Percentiles rank a stretch among this genome's conserved stretches.
Conservation (phyloP, 148 eudicot genomes). For the Fagopyrum tataricum region DNA sequence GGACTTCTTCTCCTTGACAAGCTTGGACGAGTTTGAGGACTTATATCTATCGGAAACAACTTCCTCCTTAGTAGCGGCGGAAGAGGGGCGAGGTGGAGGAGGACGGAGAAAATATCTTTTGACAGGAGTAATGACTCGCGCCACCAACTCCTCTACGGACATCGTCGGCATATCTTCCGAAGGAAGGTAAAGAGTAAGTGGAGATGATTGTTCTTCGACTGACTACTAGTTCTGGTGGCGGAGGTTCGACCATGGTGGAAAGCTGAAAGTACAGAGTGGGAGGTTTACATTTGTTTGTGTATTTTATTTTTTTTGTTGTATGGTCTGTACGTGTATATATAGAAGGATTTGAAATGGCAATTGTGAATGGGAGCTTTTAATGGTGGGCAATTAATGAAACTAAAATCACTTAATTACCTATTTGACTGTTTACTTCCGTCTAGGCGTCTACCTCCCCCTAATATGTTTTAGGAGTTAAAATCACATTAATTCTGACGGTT, state of each 20-base stretch:
- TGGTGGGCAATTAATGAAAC: too few species aligned
- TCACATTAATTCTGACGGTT: too few species aligned
- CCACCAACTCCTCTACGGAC: conserved; percentile 54
- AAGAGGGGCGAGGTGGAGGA: conserved; percentile 35
- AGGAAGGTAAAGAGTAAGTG: neutral
- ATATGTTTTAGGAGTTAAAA: too few species aligned
- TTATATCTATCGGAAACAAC: conserved; percentile 15
- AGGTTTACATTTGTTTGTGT: too few species aligned
- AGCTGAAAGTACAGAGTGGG: neutral
- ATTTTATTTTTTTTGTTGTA: too few species aligned
- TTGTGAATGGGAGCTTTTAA: too few species aligned
- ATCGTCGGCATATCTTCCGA: conserved; percentile 10
- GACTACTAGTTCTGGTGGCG: neutral
- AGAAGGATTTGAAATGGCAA: too few species aligned
- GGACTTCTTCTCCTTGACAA: conserved; percentile 76
- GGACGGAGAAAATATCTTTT: conserved; percentile 68
- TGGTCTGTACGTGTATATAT: too few species aligned
- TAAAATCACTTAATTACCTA: too few species aligned
- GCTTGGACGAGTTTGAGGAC: conserved; percentile 27
- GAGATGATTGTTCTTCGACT: neutral
- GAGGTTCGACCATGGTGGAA: conserved; percentile 13
- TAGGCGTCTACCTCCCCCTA: too few species aligned
- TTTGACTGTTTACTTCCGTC: too few species aligned
- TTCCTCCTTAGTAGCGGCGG: conserved; percentile 15
- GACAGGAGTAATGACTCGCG: conserved; percentile 80